Percentiles rank a stretch among this genome's conserved stretches.
Conservation (phyloP, 306 rosid genomes). For the Aeschynomene evenia region DNA sequence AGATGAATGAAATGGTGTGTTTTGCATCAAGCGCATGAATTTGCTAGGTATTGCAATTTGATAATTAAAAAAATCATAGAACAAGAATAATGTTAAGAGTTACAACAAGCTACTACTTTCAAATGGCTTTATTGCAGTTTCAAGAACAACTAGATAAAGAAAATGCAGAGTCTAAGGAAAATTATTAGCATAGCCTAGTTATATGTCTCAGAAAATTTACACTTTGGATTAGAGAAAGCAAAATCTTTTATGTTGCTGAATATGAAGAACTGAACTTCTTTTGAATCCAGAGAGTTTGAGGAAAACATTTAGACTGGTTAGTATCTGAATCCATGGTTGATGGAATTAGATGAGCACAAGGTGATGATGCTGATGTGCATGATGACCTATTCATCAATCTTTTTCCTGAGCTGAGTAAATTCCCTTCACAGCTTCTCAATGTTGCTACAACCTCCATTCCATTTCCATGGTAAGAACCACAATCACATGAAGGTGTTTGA, state of each 20-base stretch:
- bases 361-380: conserved; percentile 25
- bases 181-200: conserved; percentile 22
- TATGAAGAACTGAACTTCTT: conserved; percentile 45
- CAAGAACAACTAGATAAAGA: conserved; percentile 28
- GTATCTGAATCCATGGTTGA: conserved; percentile 36
- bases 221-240: conserved; percentile 37
- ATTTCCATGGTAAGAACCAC: conserved; percentile 32
- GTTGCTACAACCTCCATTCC: conserved; percentile 42
- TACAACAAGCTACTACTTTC: conserved; percentile 34
- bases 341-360: conserved; percentile 36
- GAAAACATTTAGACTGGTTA: conserved; percentile 55
- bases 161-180: conserved; percentile 38
- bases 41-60: too few species aligned
- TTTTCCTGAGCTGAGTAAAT: conserved; percentile 57
- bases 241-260: conserved; percentile 31
- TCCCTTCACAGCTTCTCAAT: conserved; percentile 61
- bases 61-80: neutral
- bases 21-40: too few species aligned
- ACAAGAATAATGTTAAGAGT: neutral
- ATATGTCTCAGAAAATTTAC: conserved; percentile 45
- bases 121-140: conserved; percentile 28
- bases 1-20: too few species aligned
- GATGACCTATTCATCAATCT: conserved; percentile 33
- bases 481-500: conserved; percentile 38
- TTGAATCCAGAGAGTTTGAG: conserved; percentile 48